Base-by-base conservation (phyloP, 164 flowering plant species). In the Tetracentron sinense region DNA sequence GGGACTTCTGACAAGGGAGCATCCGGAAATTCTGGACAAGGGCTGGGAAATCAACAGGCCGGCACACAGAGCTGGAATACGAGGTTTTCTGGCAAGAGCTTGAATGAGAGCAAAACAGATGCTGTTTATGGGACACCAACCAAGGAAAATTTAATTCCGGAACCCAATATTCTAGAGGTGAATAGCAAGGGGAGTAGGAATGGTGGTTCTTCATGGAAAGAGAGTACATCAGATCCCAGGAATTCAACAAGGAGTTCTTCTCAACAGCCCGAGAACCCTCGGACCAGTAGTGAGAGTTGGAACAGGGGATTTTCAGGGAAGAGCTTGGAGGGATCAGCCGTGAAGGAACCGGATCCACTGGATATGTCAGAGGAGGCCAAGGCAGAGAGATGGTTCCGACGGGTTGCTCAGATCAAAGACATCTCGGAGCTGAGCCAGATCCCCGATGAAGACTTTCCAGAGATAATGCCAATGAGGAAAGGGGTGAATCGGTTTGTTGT, bases 291-390 rank as follows among this genome's bases (percentile, higher is more conserved):
- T 54, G 74, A 68, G 42, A 59, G 74, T 44, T 79, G 85, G 88
- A 73, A 67, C 22, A 53, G 65, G 6, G 73, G 75, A 3, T 71
- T 71, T 58, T 22, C 62, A 1, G 95, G 95, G 7, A 83, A 83
- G 79, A 89, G 93, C 77, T 80, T 94, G 78, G 98, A 90, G 72
- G 97, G 97, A 21, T 94, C 98, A 15, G 84, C 86, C 3, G 97
- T 94, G 72, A 85, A 78, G 69, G 96, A 94, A 62, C 74, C 85
- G 1, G 97, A 89, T 60, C 96, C 92, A 10, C 69, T 91, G 35
- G 99, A 94, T 76, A 94, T 94, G 99, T 94, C 99, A 0, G 97
- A 94, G 77, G 99, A 94, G 77, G 97, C 97, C 16, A 94, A 91
- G 63, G 85, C 96, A 8, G 86, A 91, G 73, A 86, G 99, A 64